Conservation (phyloP, 2,329 filamentous ascomycete genomes). For the Tolypocladium inflatum region DNA sequence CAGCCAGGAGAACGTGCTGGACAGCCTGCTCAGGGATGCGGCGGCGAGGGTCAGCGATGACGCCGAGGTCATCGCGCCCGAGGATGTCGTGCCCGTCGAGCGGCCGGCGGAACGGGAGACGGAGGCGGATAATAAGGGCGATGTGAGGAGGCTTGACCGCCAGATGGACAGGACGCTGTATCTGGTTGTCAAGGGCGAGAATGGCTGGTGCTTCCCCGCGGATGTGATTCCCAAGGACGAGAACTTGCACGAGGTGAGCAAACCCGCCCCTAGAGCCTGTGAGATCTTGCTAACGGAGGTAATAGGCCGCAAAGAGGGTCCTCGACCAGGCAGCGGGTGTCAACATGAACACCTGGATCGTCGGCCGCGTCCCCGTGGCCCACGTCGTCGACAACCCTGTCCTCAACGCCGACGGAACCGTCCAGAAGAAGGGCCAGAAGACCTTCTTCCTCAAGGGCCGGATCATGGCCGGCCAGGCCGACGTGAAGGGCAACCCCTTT, state of each 20-base stretch:
- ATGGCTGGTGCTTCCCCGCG: conserved; percentile 78
- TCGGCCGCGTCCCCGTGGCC: conserved; percentile 82
- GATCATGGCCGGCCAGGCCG: conserved; percentile 93
- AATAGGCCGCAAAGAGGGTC: conserved; percentile 71
- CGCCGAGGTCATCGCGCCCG: conserved; percentile 46
- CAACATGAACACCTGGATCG: conserved; percentile 99
- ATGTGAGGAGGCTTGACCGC: conserved; percentile 70
- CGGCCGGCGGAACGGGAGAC: conserved; percentile 61
- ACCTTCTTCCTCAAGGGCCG: conserved; percentile 93
- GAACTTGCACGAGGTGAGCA: conserved; percentile 71
- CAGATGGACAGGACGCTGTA: conserved; percentile 77
- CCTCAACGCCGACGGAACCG: conserved; percentile 30
- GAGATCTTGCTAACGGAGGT: not conserved
- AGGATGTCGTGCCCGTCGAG: conserved; percentile 58
- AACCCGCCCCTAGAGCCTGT: not conserved
- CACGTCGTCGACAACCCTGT: conserved; percentile 55
- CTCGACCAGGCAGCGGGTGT: conserved; percentile 68
- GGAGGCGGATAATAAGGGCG: conserved; percentile 67
- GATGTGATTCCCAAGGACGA: conserved; percentile 61
- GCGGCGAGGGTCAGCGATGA: conserved; percentile 53
- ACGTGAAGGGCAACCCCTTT: conserved; percentile 61
- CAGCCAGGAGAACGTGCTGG: conserved; percentile 53
- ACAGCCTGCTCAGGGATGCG: conserved; percentile 66
- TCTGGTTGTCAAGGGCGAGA: conserved; percentile 65
- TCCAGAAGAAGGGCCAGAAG: conserved; percentile 57